Percentiles rank a stretch among this genome's conserved stretches.
phyloP scores from a whole-genome alignment of 202 grass and related monocot genomes.

The Hordeum pubiflorum region DNA sequence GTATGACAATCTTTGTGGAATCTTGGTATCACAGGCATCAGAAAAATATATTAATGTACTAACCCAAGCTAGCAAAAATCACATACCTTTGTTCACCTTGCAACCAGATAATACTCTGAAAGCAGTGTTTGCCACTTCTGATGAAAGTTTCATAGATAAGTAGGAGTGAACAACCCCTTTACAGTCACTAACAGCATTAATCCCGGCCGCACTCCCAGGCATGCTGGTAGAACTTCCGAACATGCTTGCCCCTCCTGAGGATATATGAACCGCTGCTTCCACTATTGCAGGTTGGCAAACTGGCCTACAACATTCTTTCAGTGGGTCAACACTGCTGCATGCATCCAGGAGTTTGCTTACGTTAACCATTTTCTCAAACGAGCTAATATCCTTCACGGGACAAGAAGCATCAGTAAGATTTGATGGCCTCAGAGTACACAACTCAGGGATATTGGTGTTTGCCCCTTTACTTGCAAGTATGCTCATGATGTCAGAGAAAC shows the following conservation, averaged over 20 bases:
- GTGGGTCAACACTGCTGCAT: slow-evolving; percentile 71
- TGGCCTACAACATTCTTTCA: slow-evolving; percentile 95
- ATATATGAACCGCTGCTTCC: slow-evolving; percentile 79
- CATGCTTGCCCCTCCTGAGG: slow-evolving; percentile 55
- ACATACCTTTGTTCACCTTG: slow-evolving; percentile 93
- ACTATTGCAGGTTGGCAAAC: slow-evolving; percentile 85
- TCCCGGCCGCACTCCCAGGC: slow-evolving; percentile 47
- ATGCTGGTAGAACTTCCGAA: slow-evolving; percentile 65
- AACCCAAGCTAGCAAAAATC: slow-evolving; percentile 9
- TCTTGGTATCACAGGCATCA: slow-evolving; percentile 7
- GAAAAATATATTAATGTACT: not conserved
- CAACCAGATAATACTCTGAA: slow-evolving; percentile 93
- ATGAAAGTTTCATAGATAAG: slow-evolving; percentile 72
- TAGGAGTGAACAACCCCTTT: slow-evolving; percentile 93
- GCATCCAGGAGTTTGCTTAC: slow-evolving; percentile 78
- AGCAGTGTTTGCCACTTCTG: slow-evolving; percentile 58
- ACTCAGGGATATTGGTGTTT: slow-evolving; percentile 64
- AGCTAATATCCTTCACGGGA: slow-evolving; percentile 70
- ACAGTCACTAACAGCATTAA: slow-evolving; percentile 78
- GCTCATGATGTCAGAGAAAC: slow-evolving; percentile 80
- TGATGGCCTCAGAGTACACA: slow-evolving; percentile 68
- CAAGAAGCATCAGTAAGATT: slow-evolving; percentile 85
- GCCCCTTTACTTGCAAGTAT: slow-evolving; percentile 77
- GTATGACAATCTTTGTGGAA: not conserved
- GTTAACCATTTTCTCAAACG: slow-evolving; percentile 86